Base-by-base conservation (phyloP, 1,284 basidiomycete species). In the Naganishia albida region DNA sequence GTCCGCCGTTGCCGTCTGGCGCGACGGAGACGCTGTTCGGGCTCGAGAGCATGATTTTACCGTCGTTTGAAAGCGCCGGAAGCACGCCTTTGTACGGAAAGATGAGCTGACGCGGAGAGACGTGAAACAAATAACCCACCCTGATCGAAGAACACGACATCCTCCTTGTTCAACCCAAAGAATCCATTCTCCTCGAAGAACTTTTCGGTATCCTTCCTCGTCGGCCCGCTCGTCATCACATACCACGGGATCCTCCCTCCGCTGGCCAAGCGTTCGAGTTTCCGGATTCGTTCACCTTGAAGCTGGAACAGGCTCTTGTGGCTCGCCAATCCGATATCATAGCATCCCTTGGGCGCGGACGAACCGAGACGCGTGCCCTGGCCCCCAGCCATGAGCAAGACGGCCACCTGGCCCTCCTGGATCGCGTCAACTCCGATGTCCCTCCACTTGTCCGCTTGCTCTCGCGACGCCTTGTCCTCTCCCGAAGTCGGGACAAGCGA, bases 181-280 rank as follows among this genome's bases (percentile, higher is more conserved):
- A 85, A 91, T 7, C 80, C 79, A 80, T 93, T 84, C 71, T 85
- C 82, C 67, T 81, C 81, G 80, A 99, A 98, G 83, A 90, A 99
- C 48, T 82, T 81, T 77, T 93, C 89, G 28, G 96, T 99, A 62
- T 89, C 88, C 65, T 81, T 82, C 68, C 93, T 86, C 30, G 96
- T 99, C 28, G 96, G 95, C 18, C 94, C 94, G 74, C 91, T 93
- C 65, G 95, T 99, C 96, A 99, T 99, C 74, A 99, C 87, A 82
- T 97, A 99, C 96, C 96, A 99, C 59, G 87, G 89, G 68, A 98
- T 86, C 65, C 85, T 79, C 2, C 85, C 83, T 54, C 84, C 85
- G 16, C 80, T 76, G 0, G 93, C 94, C 53, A 98, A 78, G 34
- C 80, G 79, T 79, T 95, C 89, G 59, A 99, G 81, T 66, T 88